Conservation (phyloP, 2,329 filamentous ascomycete genomes). For the Phaeosphaeriaceae sp. region DNA sequence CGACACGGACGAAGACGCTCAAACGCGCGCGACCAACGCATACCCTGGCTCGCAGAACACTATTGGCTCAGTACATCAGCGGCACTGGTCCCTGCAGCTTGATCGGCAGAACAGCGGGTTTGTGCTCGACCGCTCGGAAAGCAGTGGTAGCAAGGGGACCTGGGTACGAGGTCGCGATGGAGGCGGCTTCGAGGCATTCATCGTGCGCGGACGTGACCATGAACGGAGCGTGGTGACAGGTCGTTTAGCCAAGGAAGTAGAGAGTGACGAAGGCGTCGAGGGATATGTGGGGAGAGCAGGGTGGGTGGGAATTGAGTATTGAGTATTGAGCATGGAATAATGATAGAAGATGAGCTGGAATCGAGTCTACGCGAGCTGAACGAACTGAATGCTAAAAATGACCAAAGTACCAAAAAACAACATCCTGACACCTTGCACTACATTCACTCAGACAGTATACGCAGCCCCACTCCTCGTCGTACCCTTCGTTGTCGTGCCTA, state of each 20-base stretch:
- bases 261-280: conserved; percentile 66
- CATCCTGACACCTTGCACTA: not conserved
- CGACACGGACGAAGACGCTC: conserved; percentile 44
- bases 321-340: not conserved
- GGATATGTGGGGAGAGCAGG: conserved; percentile 65
- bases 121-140: conserved; percentile 32
- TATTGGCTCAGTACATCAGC: conserved; percentile 71
- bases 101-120: conserved; percentile 69
- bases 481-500: not conserved
- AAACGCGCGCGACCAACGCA: conserved; percentile 66
- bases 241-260: conserved; percentile 63
- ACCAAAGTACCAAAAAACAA: not conserved
- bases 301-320: conserved; percentile 64
- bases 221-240: conserved; percentile 74
- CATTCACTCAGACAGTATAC: not conserved
- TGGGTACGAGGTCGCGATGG: conserved; percentile 29
- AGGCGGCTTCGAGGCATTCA: conserved; percentile 63
- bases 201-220: conserved; percentile 65
- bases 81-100: conserved; percentile 70
- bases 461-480: conserved; percentile 8
- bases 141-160: conserved; percentile 5
- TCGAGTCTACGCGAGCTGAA: not conserved
- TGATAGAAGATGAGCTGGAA: too few species aligned
- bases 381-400: not conserved
- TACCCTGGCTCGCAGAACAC: conserved; percentile 71